Conservation (phyloP, 2,329 filamentous ascomycete species). For the Paraphaeosphaeria sporulosa region DNA sequence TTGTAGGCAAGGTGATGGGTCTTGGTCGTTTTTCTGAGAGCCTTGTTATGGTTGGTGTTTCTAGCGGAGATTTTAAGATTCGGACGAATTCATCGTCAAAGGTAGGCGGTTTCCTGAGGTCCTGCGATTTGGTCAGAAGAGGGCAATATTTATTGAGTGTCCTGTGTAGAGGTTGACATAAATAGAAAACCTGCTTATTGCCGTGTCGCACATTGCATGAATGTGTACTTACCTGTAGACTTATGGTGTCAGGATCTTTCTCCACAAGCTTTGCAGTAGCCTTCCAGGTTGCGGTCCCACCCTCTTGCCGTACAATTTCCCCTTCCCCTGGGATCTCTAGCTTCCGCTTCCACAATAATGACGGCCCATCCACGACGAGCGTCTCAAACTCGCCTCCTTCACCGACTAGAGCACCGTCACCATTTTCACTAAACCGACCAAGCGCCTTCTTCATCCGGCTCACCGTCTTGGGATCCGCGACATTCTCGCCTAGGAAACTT, state of each 20-base stretch:
- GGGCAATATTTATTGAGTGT: no score
- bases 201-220: no score
- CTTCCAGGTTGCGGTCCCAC: constrained; percentile 77
- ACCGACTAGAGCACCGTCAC: constrained; percentile 77
- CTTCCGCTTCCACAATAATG: constrained; percentile 72
- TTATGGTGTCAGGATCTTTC: constrained; percentile 40
- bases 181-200: no score
- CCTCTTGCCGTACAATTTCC: constrained; percentile 68
- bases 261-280: constrained; percentile 66
- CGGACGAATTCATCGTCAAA: constrained; percentile 69
- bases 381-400: constrained; percentile 98
- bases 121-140: neutral
- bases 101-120: constrained; percentile 67
- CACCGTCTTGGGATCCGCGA: constrained; percentile 64
- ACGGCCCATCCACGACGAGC: constrained; percentile 81
- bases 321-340: constrained; percentile 70
- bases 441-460: constrained; percentile 62
- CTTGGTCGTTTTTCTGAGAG: neutral
- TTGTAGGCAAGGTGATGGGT: constrained; percentile 20
- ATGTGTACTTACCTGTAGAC: constrained; percentile 9
- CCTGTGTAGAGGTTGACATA: no score
- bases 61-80: constrained; percentile 36
- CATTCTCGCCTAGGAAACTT: constrained; percentile 79
- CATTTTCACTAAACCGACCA: constrained; percentile 70
- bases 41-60: neutral